Conservation (phyloP, 2,329 filamentous ascomycete species). For the Pochonia chlamydosporia region DNA sequence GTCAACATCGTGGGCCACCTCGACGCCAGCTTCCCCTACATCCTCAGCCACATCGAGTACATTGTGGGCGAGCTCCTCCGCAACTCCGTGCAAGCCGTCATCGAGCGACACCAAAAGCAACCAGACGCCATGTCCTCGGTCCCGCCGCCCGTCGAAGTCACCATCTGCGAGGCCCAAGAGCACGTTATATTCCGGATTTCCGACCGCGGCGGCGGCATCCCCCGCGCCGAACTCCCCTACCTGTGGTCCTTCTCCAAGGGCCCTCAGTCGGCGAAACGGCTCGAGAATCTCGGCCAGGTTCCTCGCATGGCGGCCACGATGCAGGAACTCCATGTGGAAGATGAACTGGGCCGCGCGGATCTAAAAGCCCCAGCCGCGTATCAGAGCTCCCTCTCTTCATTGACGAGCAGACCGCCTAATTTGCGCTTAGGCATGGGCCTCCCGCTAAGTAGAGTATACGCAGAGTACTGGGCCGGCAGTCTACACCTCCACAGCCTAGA, state of each 20-base stretch:
- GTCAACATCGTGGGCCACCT: constrained; percentile 81
- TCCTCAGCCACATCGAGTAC: constrained; percentile 92
- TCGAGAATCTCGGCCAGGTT: constrained; percentile 82
- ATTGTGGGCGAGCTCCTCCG: constrained; percentile 92
- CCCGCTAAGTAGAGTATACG: constrained; percentile 89
- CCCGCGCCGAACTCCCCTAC: constrained; percentile 76
- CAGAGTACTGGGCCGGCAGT: constrained; percentile 95
- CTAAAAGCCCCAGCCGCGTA: constrained; percentile 34
- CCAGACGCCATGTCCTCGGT: constrained; percentile 19
- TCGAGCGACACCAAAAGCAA: constrained; percentile 60
- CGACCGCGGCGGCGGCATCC: constrained; percentile 89
- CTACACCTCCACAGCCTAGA: constrained; percentile 88
- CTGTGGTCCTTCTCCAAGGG: constrained; percentile 98
- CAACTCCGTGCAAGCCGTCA: constrained; percentile 89
- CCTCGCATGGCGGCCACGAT: constrained; percentile 90
- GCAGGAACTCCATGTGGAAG: constrained; percentile 66
- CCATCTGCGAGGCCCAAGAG: constrained; percentile 88
- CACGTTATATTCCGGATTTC: constrained; percentile 96
- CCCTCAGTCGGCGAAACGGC: constrained; percentile 66
- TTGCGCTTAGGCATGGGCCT: constrained; percentile 87
- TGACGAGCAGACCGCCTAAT: constrained; percentile 80
- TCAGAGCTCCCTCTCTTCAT: constrained; percentile 64
- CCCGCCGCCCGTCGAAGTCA: constrained; percentile 83
- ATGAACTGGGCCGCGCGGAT: constrained; percentile 34
- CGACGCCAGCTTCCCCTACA: constrained; percentile 90